Evolutionary conservation across 1,284 basidiomycete species (phyloP), one percentile per base, ranked within the genome.

Genomic region (Ceratorhiza oryzae-sativae): DNA sequence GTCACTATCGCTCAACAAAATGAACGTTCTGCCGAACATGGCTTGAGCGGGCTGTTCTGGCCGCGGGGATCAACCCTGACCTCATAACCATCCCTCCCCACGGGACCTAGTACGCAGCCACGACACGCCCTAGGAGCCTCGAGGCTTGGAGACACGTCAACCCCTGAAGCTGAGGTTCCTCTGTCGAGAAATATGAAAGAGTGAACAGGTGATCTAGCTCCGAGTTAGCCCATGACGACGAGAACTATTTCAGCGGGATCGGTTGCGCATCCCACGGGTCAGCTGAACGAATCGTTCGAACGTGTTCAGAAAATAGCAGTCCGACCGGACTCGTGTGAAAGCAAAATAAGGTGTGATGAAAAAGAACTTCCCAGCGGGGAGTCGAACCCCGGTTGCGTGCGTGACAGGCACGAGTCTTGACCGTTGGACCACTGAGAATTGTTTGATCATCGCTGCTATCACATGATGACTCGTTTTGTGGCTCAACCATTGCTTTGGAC

Each of bases 391-490:
- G 60, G 60, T 62, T 62, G 60, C 60, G 42, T 48, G 60, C 60
- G 60, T 46, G 60, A 45, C 27, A 62, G 60, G 42, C 42, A 48
- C 56, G 56, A 42, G 34, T 30, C 60, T 46, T 42, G 42, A 62
- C 60, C 60, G 60, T 65, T 65, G 62, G 62, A 65, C 62, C 62
- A 65, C 62, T 68, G 63, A 68, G 63, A 68, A 68, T 51, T 63
- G 49, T 30, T 30, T 12, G n/a, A n/a, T n/a, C n/a, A n/a, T n/a
- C n/a, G n/a, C n/a, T n/a, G n/a, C n/a, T n/a, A n/a, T 39, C 36
- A 39, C 13, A 39, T 39, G 36, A 39, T n/a, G n/a, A n/a, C n/a
- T n/a, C n/a, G n/a, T n/a, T n/a, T n/a, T n/a, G n/a, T n/a, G n/a
- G n/a, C n/a, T n/a, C n/a, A n/a, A n/a, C n/a, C n/a, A n/a, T n/a